A percentile compares a stretch with the other conserved stretches of the same genome.
phyloP scores from a whole-genome alignment of 2,329 filamentous ascomycete genomes.

The Diplodia sapinea region DNA sequence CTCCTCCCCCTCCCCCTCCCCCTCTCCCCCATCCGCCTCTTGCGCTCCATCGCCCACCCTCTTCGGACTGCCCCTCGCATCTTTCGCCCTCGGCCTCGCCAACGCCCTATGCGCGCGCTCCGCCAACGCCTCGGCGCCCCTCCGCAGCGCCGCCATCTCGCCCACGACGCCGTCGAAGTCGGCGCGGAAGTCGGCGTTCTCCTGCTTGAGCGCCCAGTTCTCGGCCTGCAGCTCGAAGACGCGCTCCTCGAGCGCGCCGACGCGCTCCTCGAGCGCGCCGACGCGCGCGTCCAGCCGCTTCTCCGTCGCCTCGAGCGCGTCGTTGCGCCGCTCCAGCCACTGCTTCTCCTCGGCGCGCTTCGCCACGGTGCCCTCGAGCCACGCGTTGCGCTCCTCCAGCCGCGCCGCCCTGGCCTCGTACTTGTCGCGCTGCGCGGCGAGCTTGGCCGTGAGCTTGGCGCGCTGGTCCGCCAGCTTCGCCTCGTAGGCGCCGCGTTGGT shows the following conservation, averaged over 20 bases:
- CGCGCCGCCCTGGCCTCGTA: not conserved
- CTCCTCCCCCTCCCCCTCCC: not conserved
- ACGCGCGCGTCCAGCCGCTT: slow-evolving; percentile 3
- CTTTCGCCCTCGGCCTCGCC: not conserved
- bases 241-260: slow-evolving; percentile 1
- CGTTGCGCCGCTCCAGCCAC: slow-evolving; percentile 22
- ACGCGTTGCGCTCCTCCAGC: slow-evolving; percentile 13
- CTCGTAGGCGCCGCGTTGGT: not conserved
- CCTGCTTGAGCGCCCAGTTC: not conserved
- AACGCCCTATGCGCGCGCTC: not conserved
- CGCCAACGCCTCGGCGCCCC: not conserved
- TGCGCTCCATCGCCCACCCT: not conserved
- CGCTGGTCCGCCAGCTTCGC: not conserved
- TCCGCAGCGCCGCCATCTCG: not conserved
- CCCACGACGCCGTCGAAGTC: not conserved
- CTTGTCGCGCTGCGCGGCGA: slow-evolving; percentile 12
- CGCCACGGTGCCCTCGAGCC: slow-evolving; percentile 20
- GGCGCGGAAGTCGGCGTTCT: not conserved
- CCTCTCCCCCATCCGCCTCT: not conserved
- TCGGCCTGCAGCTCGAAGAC: slow-evolving; percentile 5
- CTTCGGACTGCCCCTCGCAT: not conserved
- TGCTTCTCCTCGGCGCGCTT: slow-evolving; percentile 15
- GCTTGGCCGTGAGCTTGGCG: not conserved
- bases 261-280: not conserved
- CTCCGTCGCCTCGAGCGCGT: slow-evolving; percentile 8